Percentiles rank a stretch among this genome's conserved stretches.
Conservation (phyloP, 805 yeast genomes). For the Wickerhamomyces tratensis region DNA sequence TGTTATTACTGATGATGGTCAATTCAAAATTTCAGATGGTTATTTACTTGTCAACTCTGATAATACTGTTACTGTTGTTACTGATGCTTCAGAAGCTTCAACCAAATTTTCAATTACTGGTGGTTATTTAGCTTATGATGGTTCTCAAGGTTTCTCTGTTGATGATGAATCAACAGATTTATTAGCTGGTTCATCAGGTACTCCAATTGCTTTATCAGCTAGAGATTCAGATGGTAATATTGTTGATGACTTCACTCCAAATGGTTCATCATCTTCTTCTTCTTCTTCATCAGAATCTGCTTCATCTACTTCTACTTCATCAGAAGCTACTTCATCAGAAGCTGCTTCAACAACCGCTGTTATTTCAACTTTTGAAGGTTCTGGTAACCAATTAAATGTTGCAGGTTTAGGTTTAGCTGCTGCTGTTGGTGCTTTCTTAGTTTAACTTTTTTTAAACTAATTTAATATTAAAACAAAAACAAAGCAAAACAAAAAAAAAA, state of each 20-base stretch:
- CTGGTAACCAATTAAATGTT: conserved; percentile 7
- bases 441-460: conserved; percentile 4
- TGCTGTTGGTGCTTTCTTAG: conserved; percentile 23
- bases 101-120: conserved; percentile 29
- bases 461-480: no score
- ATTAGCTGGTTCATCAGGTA: conserved; percentile 5
- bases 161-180: conserved; percentile 14
- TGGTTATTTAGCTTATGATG: conserved; percentile 27
- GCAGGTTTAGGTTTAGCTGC: conserved; percentile 18
- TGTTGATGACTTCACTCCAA: conserved; percentile 16
- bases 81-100: conserved; percentile 21
- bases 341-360: not conserved
- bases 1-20: conserved; percentile 23
- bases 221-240: conserved; percentile 12
- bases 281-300: conserved; percentile 4
- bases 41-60: conserved; percentile 19
- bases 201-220: conserved; percentile 12
- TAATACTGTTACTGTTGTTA: conserved; percentile 16
- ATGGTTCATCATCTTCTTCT: conserved; percentile 9
- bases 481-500: no score
- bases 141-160: conserved; percentile 27
- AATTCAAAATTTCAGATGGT: conserved; percentile 19
- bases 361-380: conserved; percentile 11
- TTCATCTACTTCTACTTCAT: not conserved
- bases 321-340: not conserved